These are phyloP conservation scores for Lithohypha guttulata DNA, from an alignment of 2,329 filamentous ascomycete genomes.

Conservation along the genomic window DNA sequence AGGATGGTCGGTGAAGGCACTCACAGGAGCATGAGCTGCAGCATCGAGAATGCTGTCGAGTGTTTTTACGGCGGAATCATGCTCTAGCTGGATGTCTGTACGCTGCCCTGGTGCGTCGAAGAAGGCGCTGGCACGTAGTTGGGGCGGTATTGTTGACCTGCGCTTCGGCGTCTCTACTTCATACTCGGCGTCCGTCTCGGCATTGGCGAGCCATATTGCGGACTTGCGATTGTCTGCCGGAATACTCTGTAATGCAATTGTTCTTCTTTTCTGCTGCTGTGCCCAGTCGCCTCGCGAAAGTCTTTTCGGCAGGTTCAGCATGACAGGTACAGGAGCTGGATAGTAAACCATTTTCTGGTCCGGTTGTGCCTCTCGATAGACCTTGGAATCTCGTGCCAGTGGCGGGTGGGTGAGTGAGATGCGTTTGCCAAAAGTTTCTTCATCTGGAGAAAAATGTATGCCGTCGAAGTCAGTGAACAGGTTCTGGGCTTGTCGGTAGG, in stretches of 20 bases:
- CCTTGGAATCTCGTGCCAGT: conserved; percentile 29
- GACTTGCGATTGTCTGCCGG: conserved; percentile 44
- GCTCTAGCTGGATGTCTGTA: conserved; percentile 48
- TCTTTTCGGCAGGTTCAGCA: conserved; percentile 84
- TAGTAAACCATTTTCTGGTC: conserved; percentile 86
- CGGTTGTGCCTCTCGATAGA: conserved; percentile 37
- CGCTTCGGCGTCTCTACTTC: conserved; percentile 5
- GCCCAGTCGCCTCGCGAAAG: conserved; percentile 60
- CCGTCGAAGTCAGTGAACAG: conserved; percentile 42
- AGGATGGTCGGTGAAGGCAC: conserved; percentile 80
- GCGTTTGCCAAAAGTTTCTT: conserved; percentile 22
- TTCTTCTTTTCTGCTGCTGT: conserved; percentile 58
- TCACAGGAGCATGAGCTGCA: conserved; percentile 76
- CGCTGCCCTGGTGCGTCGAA: conserved; percentile 60
- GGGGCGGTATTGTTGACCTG: conserved; percentile 57
- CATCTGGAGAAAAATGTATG: conserved; percentile 31
- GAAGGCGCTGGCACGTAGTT: conserved; percentile 80
- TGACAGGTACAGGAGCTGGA: conserved; percentile 83
- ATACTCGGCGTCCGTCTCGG: conserved; percentile 15
- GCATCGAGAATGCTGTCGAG: conserved; percentile 88
- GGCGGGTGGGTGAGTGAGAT: conserved; percentile 32
- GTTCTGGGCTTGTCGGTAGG: conserved; percentile 32
- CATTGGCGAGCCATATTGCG: conserved; percentile 34
- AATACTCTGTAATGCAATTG: conserved; percentile 60
- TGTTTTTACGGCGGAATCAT: conserved; percentile 76